Percentiles rank a stretch among this genome's conserved stretches.
phyloP scores from a whole-genome alignment of 179 eudicot species.

The Beta lomatogona region DNA sequence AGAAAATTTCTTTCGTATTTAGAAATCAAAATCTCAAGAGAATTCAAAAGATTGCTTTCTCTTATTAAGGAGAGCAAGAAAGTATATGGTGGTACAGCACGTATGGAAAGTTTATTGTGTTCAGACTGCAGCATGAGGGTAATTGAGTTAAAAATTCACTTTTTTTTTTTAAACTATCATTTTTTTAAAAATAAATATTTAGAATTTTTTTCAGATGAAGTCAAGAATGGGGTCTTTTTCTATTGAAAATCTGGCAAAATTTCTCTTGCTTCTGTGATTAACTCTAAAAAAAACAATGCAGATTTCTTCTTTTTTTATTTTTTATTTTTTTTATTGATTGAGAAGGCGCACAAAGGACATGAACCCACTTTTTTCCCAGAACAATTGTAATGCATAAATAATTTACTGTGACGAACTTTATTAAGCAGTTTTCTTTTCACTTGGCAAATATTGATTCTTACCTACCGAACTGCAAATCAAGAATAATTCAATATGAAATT shows the following conservation, averaged over 20 bases:
- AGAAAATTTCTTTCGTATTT: not conserved
- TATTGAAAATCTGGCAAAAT: not conserved
- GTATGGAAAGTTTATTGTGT: not conserved
- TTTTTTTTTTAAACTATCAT: too few species aligned
- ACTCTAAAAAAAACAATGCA: not conserved
- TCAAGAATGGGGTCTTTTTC: too few species aligned
- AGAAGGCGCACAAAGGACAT: slow-evolving; percentile 8
- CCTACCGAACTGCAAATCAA: not conserved
- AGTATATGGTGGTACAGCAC: not conserved
- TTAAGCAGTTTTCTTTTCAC: not conserved
- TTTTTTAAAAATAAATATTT: too few species aligned
- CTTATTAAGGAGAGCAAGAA: not conserved
- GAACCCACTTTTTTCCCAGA: not conserved
- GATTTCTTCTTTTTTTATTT: not conserved
- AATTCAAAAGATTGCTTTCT: slow-evolving; percentile 19
- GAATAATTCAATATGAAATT: not conserved
- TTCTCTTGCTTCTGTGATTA: not conserved
- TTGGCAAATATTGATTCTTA: not conserved
- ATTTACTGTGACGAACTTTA: not conserved
- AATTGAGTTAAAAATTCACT: not conserved
- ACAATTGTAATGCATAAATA: not conserved
- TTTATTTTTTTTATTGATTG: not conserved
- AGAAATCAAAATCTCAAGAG: not conserved
- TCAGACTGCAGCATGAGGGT: not conserved
- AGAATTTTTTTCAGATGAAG: too few species aligned